Percentiles rank a stretch among this genome's conserved stretches.
phyloP scores from a whole-genome alignment of 2,329 filamentous ascomycete genomes.

The Fusarium sp. region DNA sequence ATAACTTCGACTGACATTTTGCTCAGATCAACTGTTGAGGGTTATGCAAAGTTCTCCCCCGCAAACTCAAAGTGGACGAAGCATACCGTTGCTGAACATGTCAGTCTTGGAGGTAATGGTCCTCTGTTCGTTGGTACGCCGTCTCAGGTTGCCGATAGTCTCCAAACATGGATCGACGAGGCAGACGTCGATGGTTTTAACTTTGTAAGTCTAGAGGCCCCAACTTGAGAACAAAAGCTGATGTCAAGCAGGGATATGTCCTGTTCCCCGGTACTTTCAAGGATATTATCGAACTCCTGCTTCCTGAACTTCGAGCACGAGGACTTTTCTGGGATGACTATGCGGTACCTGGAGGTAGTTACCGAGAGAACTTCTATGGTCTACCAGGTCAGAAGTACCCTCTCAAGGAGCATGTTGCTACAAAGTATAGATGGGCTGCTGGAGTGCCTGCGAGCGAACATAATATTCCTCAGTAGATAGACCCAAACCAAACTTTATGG shows the following conservation, averaged over 20 bases:
- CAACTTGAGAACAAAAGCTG: background rate
- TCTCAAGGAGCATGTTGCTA: slow-evolving; percentile 65
- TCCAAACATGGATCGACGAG: slow-evolving; percentile 76
- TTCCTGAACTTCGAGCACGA: slow-evolving; percentile 72
- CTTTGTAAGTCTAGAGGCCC: slow-evolving; percentile 63
- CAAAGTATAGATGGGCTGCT: slow-evolving; percentile 59
- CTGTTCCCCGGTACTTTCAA: slow-evolving; percentile 77
- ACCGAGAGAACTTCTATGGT: slow-evolving; percentile 71
- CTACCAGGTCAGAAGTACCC: slow-evolving; percentile 64
- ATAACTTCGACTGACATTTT: background rate
- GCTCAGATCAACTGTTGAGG: slow-evolving; percentile 65
- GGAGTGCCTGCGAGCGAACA: slow-evolving; percentile 43
- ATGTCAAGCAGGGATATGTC: slow-evolving; percentile 65
- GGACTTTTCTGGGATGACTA: slow-evolving; percentile 70
- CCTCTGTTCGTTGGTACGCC: slow-evolving; percentile 75
- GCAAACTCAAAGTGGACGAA: slow-evolving; percentile 79
- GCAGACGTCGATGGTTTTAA: slow-evolving; percentile 83
- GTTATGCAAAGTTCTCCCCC: slow-evolving; percentile 68
- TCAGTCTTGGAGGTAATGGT: slow-evolving; percentile 76
- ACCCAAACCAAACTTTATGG: too few relatives aligned
- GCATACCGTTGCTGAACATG: slow-evolving; percentile 75
- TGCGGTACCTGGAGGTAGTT: slow-evolving; percentile 68
- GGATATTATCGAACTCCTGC: slow-evolving; percentile 73
- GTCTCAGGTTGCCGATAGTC: slow-evolving; percentile 72
- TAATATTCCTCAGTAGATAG: slow-evolving; percentile 7